Base-by-base conservation (phyloP, 306 rosid genomes). In the Purshia tridentata region DNA sequence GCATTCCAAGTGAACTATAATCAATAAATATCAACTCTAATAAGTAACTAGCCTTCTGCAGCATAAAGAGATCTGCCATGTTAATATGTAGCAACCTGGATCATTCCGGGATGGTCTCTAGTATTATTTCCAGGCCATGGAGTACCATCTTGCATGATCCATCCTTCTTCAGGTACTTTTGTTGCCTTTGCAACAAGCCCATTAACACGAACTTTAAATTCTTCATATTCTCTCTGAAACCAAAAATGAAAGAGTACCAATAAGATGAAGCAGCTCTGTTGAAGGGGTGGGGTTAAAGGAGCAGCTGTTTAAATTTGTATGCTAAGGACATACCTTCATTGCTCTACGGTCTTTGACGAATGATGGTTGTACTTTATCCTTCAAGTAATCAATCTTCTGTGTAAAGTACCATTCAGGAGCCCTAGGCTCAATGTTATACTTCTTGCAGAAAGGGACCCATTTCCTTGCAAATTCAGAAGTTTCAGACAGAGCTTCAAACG, bases 101-200 rank as follows among this genome's bases (percentile, higher is more conserved):
- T 94, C 98, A 94, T 94, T 83, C 97, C 98, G 0, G 98, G 97
- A 89, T 94, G 98, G 80, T 94, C 98, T 87, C 97, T 89, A n/a
- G 85, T 85, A 77, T 94, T 94, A 83, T 94, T 94, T 81, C 98
- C 98, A 13, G 98, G 98, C 98, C 98, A 94, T 9, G 98, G 98
- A 0, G 98, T 94, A 69, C 98, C 97, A 74, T 94, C 98, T 86
- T 94, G 97, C 97, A 94, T 91, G 70, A 84, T 87, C 98, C 98
- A 94, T 50, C 98, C 98, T 78, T 91, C 98, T 81, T 94, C 97
- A 0, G 98, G 97, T 80, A 91, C 41, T 75, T 91, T 91, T 12
- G 74, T 80, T 8, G 97, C 98, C 88, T 94, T 94, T 4, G 94
- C 86, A 74, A 94, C 98, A 69, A 91, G 87, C 47, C 84, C 91